Percentiles rank a stretch among this genome's conserved stretches.
Evolutionary conservation across 495 filamentous ascomycete species (phyloP).

Genomic region (Penicillium steckii): DNA sequence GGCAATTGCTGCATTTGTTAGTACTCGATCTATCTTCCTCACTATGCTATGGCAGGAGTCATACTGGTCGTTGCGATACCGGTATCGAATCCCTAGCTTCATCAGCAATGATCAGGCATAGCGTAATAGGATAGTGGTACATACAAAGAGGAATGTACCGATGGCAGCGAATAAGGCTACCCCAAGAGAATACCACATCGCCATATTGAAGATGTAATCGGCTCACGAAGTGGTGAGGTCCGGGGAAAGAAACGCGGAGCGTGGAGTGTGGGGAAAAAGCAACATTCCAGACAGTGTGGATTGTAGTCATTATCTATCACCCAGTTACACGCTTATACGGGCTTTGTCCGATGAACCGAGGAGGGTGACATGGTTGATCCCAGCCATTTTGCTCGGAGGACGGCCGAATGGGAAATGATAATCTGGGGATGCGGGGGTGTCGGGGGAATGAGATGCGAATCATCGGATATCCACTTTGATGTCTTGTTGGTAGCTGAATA

Average conservation of each 20-base stretch:
- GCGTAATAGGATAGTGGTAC: slow-evolving; percentile 6
- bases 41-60: slow-evolving; percentile 18
- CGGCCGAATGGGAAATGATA: slow-evolving; percentile 24
- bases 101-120: neutral
- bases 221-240: neutral
- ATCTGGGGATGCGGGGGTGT: slow-evolving; percentile 18
- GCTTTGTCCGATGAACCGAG: slow-evolving; percentile 25
- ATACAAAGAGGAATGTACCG: slow-evolving; percentile 57
- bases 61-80: slow-evolving; percentile 60
- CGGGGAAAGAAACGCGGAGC: neutral
- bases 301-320: slow-evolving; percentile 6
- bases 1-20: slow-evolving; percentile 51
- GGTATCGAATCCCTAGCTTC: slow-evolving; percentile 53
- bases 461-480: too few relatives aligned
- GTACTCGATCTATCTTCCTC: too few relatives aligned
- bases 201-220: slow-evolving; percentile 27
- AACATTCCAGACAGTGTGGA: neutral
- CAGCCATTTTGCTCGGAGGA: slow-evolving; percentile 27
- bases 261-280: neutral
- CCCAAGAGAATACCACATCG: slow-evolving; percentile 43
- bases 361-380: slow-evolving; percentile 7
- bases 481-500: too few relatives aligned
- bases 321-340: slow-evolving; percentile 1
- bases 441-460: slow-evolving; percentile 5
- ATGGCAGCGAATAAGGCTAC: slow-evolving; percentile 55